Conservation (phyloP, 2,329 filamentous ascomycete species). For the Colletotrichum sidae region DNA sequence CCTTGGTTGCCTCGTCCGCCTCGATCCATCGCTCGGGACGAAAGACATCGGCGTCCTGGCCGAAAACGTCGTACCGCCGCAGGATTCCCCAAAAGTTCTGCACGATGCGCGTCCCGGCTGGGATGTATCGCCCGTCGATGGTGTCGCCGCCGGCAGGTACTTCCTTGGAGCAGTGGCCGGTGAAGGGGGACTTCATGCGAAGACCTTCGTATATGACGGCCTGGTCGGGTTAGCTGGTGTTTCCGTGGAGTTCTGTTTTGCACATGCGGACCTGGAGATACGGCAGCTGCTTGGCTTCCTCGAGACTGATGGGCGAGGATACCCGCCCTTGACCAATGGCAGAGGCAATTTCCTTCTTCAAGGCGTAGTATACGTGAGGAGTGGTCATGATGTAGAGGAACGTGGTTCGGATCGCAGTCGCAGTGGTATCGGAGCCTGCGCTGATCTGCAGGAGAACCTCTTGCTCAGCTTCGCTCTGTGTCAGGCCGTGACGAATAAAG, state of each 20-base stretch:
- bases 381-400: conserved; percentile 61
- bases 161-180: conserved; percentile 42
- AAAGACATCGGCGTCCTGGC: conserved; percentile 54
- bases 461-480: conserved; percentile 44
- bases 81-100: conserved; percentile 54
- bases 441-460: conserved; percentile 44
- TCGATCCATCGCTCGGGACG: conserved; percentile 63
- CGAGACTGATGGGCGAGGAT: conserved; percentile 44
- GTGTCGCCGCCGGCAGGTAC: conserved; percentile 44
- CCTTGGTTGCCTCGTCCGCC: conserved; percentile 40
- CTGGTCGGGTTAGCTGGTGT: conserved; percentile 47
- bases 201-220: conserved; percentile 56
- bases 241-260: conserved; percentile 34
- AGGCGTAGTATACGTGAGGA: conserved; percentile 54
- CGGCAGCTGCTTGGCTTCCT: conserved; percentile 45
- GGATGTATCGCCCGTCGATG: conserved; percentile 43
- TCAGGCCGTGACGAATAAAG: conserved; percentile 58
- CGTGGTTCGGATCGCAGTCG: conserved; percentile 60
- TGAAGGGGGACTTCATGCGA: conserved; percentile 52
- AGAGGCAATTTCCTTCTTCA: conserved; percentile 59
- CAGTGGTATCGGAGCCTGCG: conserved; percentile 62
- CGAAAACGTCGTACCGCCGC: conserved; percentile 50
- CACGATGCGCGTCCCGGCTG: conserved; percentile 45
- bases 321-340: conserved; percentile 45
- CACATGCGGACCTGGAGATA: conserved; percentile 58